Conservation (phyloP, 2,329 filamentous ascomycete genomes). For the Fusarium liriodendri region DNA sequence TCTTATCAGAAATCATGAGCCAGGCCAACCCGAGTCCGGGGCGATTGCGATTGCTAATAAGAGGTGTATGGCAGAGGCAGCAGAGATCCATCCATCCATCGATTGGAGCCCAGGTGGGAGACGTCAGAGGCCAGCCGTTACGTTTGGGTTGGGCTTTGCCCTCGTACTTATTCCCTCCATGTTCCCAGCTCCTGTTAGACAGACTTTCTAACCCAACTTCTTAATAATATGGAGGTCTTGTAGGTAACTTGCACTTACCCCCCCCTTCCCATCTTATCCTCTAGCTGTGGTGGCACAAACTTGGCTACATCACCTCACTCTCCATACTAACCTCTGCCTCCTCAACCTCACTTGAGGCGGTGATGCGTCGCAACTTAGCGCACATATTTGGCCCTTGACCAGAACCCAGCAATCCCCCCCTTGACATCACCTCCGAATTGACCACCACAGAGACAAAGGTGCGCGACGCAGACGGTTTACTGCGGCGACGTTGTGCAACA, state of each 20-base stretch:
- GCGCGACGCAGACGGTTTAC: not conserved
- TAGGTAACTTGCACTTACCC: not conserved
- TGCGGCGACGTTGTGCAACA: slow-evolving; percentile 15
- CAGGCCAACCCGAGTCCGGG: slow-evolving; percentile 1
- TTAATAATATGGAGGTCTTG: not conserved
- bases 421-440: slow-evolving; percentile 4
- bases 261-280: not conserved
- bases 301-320: slow-evolving; percentile 1
- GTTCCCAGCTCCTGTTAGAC: not conserved
- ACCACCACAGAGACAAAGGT: slow-evolving; percentile 6
- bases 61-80: not conserved
- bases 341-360: slow-evolving; percentile 5
- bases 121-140: not conserved
- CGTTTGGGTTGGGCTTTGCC: not conserved
- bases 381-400: slow-evolving; percentile 1
- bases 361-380: slow-evolving; percentile 23
- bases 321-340: slow-evolving; percentile 2
- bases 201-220: not conserved
- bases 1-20: slow-evolving; percentile 31
- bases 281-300: not conserved
- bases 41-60: not conserved
- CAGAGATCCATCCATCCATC: not conserved
- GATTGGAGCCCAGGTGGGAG: not conserved
- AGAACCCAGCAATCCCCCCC: slow-evolving; percentile 8
- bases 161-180: not conserved